Conservation (phyloP, 352 stramenopile species). For the Phytophthora pinifolia region DNA sequence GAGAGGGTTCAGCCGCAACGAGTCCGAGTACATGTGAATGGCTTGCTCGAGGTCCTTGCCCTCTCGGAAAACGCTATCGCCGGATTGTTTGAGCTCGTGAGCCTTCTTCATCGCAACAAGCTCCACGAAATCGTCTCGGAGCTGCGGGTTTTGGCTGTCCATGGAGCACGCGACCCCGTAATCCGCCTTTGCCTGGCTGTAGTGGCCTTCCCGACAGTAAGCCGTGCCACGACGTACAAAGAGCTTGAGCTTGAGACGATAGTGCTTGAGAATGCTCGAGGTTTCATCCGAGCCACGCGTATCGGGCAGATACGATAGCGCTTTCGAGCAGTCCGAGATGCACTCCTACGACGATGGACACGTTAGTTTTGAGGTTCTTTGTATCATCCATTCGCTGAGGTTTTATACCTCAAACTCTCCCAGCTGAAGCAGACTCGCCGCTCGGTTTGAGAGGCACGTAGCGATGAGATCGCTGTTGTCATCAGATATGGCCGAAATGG, state of each 20-base stretch:
- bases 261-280: conserved; percentile 42
- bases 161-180: conserved; percentile 79
- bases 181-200: conserved; percentile 69
- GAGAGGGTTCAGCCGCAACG: conserved; percentile 51
- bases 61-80: conserved; percentile 48
- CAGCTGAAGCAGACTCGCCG: conserved; percentile 62
- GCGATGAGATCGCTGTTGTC: conserved; percentile 46
- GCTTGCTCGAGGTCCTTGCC: conserved; percentile 41
- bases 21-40: conserved; percentile 56
- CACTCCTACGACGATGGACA: too few species aligned
- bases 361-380: too few species aligned
- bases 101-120: conserved; percentile 61
- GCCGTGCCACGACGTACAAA: conserved; percentile 73
- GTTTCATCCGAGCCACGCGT: conserved; percentile 35
- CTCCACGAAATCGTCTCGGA: conserved; percentile 70
- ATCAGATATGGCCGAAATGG: conserved; percentile 34
- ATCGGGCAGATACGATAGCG: conserved; percentile 66
- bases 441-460: conserved; percentile 72
- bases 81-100: conserved; percentile 46
- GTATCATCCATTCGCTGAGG: not conserved
- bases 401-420: conserved; percentile 48
- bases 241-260: conserved; percentile 73
- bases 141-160: conserved; percentile 65
- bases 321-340: conserved; percentile 66
- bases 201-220: conserved; percentile 60